These are phyloP conservation scores for Yamadazyma mexicana DNA, from an alignment of 1,139 yeast genomes.

Conservation along the genomic window DNA sequence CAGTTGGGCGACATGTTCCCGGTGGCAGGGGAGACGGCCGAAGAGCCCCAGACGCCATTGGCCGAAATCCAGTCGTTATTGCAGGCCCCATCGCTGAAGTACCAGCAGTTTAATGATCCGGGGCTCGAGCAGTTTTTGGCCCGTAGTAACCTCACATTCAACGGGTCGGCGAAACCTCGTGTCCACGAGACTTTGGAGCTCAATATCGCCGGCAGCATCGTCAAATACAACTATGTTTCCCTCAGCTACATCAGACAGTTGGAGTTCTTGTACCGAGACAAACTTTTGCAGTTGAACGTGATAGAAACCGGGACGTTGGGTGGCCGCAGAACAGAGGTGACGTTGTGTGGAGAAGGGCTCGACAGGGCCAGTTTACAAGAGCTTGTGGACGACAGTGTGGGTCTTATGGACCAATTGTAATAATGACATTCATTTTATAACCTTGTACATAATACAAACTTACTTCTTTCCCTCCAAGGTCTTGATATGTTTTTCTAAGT, in stretches of 20 bases:
- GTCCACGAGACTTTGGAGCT: constrained; percentile 42
- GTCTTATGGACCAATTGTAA: constrained; percentile 24
- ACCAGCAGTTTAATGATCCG: constrained; percentile 37
- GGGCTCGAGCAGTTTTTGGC: constrained; percentile 45
- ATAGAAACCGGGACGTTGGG: constrained; percentile 60
- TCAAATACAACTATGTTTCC: constrained; percentile 45
- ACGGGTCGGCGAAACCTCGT: constrained; percentile 32
- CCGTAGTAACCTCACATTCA: constrained; percentile 38
- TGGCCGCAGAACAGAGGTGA: constrained; percentile 51
- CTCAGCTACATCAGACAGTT: constrained; percentile 44
- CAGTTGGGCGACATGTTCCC: constrained; percentile 32
- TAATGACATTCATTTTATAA: constrained; percentile 3
- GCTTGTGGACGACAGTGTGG: constrained; percentile 29
- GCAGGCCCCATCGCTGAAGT: constrained; percentile 31
- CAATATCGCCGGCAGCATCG: constrained; percentile 31
- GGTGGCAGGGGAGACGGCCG: constrained; percentile 1
- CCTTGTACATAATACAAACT: constrained; percentile 2
- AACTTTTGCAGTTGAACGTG: constrained; percentile 45
- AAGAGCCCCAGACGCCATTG: background rate
- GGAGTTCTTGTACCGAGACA: constrained; percentile 34
- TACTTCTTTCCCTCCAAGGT: constrained; percentile 47
- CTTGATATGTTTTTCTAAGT: constrained; percentile 66
- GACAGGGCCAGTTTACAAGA: constrained; percentile 23
- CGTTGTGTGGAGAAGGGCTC: constrained; percentile 40
- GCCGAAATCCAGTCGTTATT: constrained; percentile 16